Evolutionary conservation across 2,329 filamentous ascomycete species (phyloP).

Genomic region (Talaromyces islandicus): DNA sequence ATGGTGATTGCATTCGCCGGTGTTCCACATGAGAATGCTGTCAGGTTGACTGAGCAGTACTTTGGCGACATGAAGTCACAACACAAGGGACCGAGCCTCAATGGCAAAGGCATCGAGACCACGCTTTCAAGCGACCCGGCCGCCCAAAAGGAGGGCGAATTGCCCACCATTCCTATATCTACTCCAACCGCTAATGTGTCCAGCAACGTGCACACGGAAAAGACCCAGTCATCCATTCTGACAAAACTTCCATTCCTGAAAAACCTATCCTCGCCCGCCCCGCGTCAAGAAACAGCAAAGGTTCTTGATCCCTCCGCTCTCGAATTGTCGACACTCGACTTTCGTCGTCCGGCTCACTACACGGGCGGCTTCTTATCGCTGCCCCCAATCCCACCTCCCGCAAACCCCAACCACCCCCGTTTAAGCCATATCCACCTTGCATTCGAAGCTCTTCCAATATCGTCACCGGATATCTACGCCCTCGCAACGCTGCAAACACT

Average conservation of each 20-base stretch:
- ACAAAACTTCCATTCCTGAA: slow-evolving; percentile 88
- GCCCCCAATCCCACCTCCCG: slow-evolving; percentile 69
- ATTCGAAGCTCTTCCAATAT: slow-evolving; percentile 90
- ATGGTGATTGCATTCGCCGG: slow-evolving; percentile 96
- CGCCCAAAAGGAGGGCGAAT: slow-evolving; percentile 25
- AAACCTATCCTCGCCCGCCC: slow-evolving; percentile 71
- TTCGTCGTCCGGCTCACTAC: slow-evolving; percentile 67
- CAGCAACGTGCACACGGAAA: slow-evolving; percentile 27
- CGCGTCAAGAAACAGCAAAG: slow-evolving; percentile 52
- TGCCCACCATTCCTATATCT: slow-evolving; percentile 32
- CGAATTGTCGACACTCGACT: slow-evolving; percentile 46
- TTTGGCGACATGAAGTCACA: slow-evolving; percentile 80
- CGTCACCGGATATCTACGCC: slow-evolving; percentile 88
- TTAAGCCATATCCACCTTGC: slow-evolving; percentile 93
- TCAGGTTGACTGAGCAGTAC: slow-evolving; percentile 71
- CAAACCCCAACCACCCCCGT: slow-evolving; percentile 69
- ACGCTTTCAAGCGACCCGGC: slow-evolving; percentile 25
- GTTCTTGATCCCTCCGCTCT: slow-evolving; percentile 45
- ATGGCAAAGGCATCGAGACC: slow-evolving; percentile 55
- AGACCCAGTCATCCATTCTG: slow-evolving; percentile 58
- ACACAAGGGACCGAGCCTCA: slow-evolving; percentile 43
- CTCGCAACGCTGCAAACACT: slow-evolving; percentile 92
- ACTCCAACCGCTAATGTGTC: slow-evolving; percentile 35
- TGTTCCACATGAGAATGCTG: slow-evolving; percentile 73
- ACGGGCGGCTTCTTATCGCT: slow-evolving; percentile 90